Conservation (phyloP, 257 asterid genomes). For the Rauvolfia tetraphylla region DNA sequence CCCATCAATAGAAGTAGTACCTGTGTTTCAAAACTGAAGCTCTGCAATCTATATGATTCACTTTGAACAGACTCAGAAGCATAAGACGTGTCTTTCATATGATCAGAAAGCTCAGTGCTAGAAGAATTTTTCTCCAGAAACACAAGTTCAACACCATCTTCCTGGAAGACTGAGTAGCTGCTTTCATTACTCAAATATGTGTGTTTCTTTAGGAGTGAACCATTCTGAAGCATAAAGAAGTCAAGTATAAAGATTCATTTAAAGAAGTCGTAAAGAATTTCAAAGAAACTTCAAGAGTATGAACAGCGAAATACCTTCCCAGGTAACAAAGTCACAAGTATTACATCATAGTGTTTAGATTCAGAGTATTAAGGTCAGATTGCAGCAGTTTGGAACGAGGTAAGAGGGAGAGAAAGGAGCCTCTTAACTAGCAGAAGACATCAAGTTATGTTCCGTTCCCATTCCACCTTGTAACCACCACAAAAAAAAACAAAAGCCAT, state of each 20-base stretch:
- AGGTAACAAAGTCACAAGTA: too few relatives aligned
- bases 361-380: too few relatives aligned
- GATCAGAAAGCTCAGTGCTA: slow-evolving; percentile 32
- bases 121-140: slow-evolving; percentile 44
- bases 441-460: too few relatives aligned
- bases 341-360: too few relatives aligned
- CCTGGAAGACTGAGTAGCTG: slow-evolving; percentile 65
- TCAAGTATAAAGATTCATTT: slow-evolving; percentile 22
- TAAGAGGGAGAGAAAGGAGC: not conserved
- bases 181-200: slow-evolving; percentile 84
- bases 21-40: slow-evolving; percentile 97
- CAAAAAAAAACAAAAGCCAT: slow-evolving; percentile 15
- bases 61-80: slow-evolving; percentile 43
- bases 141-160: slow-evolving; percentile 83
- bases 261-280: slow-evolving; percentile 4
- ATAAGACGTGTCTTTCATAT: slow-evolving; percentile 40
- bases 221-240: slow-evolving; percentile 59
- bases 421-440: not conserved
- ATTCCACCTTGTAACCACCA: slow-evolving; percentile 2
- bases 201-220: slow-evolving; percentile 65
- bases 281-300: not conserved
- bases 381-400: not conserved
- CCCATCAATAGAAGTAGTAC: slow-evolving; percentile 28
- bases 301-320: too few relatives aligned
- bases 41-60: slow-evolving; percentile 54